Evolutionary conservation across 163 green algal species (phyloP).

Genomic region (Picocystis sp.): DNA sequence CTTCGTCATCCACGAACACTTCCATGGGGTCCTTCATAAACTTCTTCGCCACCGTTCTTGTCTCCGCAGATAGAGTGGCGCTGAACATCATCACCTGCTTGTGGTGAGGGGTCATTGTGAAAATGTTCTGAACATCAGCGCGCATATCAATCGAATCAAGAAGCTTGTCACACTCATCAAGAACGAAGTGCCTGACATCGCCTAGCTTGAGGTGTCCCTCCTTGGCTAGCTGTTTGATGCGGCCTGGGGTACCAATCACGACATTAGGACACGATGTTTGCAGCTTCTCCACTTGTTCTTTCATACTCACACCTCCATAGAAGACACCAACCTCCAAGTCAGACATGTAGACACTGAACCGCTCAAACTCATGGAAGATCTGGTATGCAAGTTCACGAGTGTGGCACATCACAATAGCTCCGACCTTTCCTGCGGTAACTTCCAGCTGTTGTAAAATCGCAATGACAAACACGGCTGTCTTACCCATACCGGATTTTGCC

Average conservation of each 20-base stretch:
- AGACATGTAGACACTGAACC: constrained; percentile 75
- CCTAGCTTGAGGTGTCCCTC: constrained; percentile 66
- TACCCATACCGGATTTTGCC: constrained; percentile 98
- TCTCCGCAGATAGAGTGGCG: constrained; percentile 80
- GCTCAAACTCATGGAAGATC: constrained; percentile 96
- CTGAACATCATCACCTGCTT: constrained; percentile 99
- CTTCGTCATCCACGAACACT: constrained; percentile 98
- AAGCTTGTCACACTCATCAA: constrained; percentile 99
- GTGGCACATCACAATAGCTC: constrained; percentile 82
- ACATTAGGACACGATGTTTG: constrained; percentile 76
- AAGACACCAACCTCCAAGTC: constrained; percentile 80
- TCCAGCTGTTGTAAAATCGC: constrained; percentile 95
- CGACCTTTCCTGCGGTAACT: constrained; percentile 42
- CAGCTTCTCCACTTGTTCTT: constrained; percentile 69
- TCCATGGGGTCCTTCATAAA: constrained; percentile 98
- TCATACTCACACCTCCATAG: constrained; percentile 82
- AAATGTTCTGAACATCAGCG: constrained; percentile 93
- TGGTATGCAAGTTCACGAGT: constrained; percentile 95
- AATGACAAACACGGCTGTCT: constrained; percentile 99
- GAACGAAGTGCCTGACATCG: constrained; percentile 79
- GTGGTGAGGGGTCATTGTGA: constrained; percentile 93
- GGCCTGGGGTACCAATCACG: constrained; percentile 87
- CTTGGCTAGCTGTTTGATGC: constrained; percentile 62
- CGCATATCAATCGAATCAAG: constrained; percentile 95
- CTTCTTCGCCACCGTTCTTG: constrained; percentile 93